Conservation (phyloP, 139 green algal genomes). For the Pleodorina starrii region DNA sequence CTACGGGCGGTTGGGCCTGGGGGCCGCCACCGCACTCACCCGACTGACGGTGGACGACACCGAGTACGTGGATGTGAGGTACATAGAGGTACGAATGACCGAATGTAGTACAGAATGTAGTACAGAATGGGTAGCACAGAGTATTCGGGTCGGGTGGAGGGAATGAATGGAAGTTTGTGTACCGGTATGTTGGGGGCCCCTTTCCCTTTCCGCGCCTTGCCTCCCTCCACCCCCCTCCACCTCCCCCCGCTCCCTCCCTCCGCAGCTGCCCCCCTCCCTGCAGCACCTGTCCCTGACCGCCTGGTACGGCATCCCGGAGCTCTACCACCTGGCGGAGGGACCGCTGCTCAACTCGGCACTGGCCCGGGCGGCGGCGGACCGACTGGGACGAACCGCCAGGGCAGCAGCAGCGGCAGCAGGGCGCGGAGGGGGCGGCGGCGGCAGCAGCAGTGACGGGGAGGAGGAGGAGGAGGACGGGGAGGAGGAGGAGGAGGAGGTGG, state of each 20-base stretch:
- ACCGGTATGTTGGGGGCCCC: too few species aligned
- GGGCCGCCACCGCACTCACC: neutral
- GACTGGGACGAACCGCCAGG: neutral
- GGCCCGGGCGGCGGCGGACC: neutral
- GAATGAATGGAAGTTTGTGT: too few species aligned
- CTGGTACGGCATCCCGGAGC: constrained; percentile 35
- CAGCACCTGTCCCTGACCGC: constrained; percentile 27
- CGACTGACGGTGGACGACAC: constrained; percentile 17
- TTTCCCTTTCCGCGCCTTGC: too few species aligned
- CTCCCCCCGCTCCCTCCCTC: too few species aligned
- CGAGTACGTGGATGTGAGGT: constrained; percentile 43
- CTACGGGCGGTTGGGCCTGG: constrained; percentile 16
- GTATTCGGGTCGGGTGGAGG: too few species aligned
- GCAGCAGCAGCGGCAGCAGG: neutral
- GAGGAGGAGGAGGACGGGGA: neutral
- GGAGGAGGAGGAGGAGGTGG: too few species aligned
- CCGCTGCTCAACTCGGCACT: neutral
- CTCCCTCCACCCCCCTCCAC: neutral
- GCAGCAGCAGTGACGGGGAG: neutral
- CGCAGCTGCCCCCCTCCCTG: constrained; percentile 40
- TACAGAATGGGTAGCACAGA: too few species aligned
- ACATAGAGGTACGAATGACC: constrained; percentile 16
- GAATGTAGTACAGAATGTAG: too few species aligned
- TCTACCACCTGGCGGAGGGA: constrained; percentile 7
- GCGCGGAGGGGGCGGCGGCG: too few species aligned